Base-by-base conservation (phyloP, 495 filamentous ascomycete species). In the Oidiodendron maius region DNA sequence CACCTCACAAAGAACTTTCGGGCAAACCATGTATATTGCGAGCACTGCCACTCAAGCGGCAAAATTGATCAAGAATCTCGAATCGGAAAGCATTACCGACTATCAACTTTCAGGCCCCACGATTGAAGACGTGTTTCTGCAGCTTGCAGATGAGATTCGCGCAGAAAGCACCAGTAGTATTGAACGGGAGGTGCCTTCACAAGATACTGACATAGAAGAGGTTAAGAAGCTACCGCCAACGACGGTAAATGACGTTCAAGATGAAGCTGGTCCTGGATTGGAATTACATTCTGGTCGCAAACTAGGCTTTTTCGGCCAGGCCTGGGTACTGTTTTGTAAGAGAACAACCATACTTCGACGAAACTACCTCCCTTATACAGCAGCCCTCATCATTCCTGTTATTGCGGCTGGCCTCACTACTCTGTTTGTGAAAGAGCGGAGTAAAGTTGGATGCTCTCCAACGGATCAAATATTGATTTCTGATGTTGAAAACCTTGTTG, bases 81-180 rank as follows among this genome's bases (percentile, higher is more conserved):
- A 94, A 60, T 56, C 63, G 0, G 68, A 69, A 1, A 78, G 75
- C 1, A 72, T 87, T 32, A 67, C 68, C 1, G 83, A 90, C 25
- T 90, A 89, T 61, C 80, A 84, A 40, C 81, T 93, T 34, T 82
- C 79, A 23, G 88, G 88, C 0, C 89, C 89, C 2, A 91, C 86
- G 0, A 91, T 95, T 50, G 87, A 91, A 59, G 86, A 91, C 57
- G 85, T 93, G 0, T 95, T 95, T 63, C 65, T 94, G 47, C 85
- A 86, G 49, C n/a, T n/a, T n/a, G 88, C 87, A 1, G 83, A 85
- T 46, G 86, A 91, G 59, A 67, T 77, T 45, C 60, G 61, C 38
- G 61, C 61, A 4, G 71, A 77, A 51, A 30, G 20, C 12, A 26
- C 50, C n/a, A 5, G 5, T 12, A 46, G 25, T 50, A 52, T 48